Evolutionary conservation across 176 grass and related monocot genomes (phyloP).

Genomic region (Thinopyrum elongatum): DNA sequence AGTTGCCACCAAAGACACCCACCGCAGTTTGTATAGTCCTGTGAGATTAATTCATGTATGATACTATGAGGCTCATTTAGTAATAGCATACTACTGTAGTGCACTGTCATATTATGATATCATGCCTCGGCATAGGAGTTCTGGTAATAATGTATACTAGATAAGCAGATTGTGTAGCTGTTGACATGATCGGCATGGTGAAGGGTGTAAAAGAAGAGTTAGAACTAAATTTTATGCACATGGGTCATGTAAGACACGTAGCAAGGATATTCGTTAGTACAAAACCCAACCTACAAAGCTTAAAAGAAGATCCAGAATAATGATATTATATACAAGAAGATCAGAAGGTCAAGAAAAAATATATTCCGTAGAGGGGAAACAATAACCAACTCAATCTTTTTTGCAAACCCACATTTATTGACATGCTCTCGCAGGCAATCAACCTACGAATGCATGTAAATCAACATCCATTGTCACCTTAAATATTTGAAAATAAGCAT

Average conservation of each 20-base stretch:
- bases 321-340: not conserved
- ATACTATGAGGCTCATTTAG: not conserved
- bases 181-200: not conserved
- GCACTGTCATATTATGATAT: not conserved
- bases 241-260: not conserved
- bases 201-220: not conserved
- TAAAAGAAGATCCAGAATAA: not conserved
- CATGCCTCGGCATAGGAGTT: not conserved
- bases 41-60: not conserved
- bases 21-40: slow-evolving; percentile 97
- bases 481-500: not conserved
- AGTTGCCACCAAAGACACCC: slow-evolving; percentile 82
- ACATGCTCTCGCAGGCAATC: slow-evolving; percentile 60
- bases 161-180: not conserved
- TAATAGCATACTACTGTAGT: not conserved
- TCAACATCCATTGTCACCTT: not conserved
- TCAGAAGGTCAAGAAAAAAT: not conserved
- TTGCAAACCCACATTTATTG: slow-evolving; percentile 43
- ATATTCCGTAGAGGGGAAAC: slow-evolving; percentile 75
- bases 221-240: not conserved
- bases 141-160: not conserved
- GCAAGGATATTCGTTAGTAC: not conserved
- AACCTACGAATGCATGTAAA: slow-evolving; percentile 45
- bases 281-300: not conserved
- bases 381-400: slow-evolving; percentile 78